phyloP scores from a whole-genome alignment of 1,139 yeast genomes.

The Yamadazyma blattariae region DNA sequence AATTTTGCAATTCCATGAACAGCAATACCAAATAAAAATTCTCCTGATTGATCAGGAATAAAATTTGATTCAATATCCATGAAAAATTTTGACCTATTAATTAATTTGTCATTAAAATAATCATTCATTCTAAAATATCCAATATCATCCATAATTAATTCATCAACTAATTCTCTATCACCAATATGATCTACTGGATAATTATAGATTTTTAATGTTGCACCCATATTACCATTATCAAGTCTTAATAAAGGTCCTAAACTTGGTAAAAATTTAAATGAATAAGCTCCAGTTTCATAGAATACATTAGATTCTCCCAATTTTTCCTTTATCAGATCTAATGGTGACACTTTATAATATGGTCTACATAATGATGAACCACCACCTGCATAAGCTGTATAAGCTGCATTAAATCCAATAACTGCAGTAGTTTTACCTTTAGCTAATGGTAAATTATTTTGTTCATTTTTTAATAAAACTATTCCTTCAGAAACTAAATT shows the following conservation, averaged over 20 bases:
- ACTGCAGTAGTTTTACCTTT: constrained; percentile 19
- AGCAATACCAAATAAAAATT: constrained; percentile 46
- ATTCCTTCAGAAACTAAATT: constrained; percentile 46
- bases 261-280: constrained; percentile 11
- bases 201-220: constrained; percentile 9
- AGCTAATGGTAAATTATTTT: constrained; percentile 39
- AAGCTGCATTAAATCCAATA: constrained; percentile 27
- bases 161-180: constrained; percentile 26
- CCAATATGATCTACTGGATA: constrained; percentile 4
- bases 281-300: constrained; percentile 12
- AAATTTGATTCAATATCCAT: constrained; percentile 39
- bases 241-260: constrained; percentile 8
- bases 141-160: constrained; percentile 25
- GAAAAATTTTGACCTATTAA: constrained; percentile 18
- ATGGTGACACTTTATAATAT: constrained; percentile 23
- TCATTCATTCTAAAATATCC: constrained; percentile 39
- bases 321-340: constrained; percentile 17
- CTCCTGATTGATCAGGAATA: constrained; percentile 42
- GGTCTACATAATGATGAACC: constrained; percentile 24
- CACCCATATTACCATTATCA: constrained; percentile 9
- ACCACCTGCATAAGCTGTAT: constrained; percentile 22
- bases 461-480: too few relatives aligned
- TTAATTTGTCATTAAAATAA: constrained; percentile 24
- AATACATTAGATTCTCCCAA: constrained; percentile 5
- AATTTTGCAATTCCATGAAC: constrained; percentile 50